A percentile compares a stretch with the other conserved stretches of the same genome.
Conservation (phyloP, 305 asterid genomes). For the Solanum chacoense region DNA sequence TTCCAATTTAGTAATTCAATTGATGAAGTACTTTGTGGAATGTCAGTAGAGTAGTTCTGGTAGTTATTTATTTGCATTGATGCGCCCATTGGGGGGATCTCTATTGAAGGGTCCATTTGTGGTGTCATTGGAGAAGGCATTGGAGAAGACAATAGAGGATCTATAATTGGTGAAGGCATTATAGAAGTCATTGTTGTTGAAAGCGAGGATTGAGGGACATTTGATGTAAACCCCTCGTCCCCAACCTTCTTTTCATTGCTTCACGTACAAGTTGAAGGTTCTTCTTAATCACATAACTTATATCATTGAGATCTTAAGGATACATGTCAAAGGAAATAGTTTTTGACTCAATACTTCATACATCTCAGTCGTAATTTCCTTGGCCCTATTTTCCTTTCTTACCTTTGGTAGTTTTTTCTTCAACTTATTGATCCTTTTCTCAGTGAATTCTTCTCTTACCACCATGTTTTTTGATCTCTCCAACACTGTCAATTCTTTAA, state of each 20-base stretch:
- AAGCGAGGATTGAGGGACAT: background rate
- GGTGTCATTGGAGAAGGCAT: background rate
- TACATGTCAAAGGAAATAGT: background rate
- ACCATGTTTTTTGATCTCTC: background rate
- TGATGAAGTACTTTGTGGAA: background rate
- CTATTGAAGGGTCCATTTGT: background rate
- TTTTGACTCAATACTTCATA: background rate
- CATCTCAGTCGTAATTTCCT: background rate
- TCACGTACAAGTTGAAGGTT: background rate
- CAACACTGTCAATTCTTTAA: no score
- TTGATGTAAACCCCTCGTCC: background rate
- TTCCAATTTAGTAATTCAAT: no score
- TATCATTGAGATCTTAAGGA: background rate
- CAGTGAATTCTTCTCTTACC: background rate
- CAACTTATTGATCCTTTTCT: background rate
- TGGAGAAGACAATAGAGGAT: background rate
- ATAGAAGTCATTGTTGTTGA: background rate
- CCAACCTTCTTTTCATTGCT: background rate
- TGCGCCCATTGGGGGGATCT: no score
- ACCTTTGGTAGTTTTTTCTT: background rate
- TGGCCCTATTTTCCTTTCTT: background rate
- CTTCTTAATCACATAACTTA: background rate
- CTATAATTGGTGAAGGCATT: background rate
- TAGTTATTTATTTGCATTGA: background rate
- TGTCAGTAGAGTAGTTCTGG: background rate